Percentiles rank a stretch among this genome's conserved stretches.
phyloP scores from a whole-genome alignment of 1,139 yeast species.

The Suhomyces yuchorum region DNA sequence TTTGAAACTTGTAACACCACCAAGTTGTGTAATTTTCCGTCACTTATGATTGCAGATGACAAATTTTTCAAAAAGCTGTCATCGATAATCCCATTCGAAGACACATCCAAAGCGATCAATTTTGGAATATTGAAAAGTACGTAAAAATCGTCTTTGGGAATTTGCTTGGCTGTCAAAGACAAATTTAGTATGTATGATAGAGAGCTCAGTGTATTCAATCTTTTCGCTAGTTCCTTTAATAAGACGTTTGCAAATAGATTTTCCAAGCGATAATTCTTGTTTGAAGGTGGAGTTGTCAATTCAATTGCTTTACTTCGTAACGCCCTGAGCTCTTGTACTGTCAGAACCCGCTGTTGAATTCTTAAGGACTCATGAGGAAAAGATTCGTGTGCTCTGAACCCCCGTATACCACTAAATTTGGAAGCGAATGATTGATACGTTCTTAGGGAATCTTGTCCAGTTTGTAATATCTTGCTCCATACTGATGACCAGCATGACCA shows the following conservation, averaged over 20 bases:
- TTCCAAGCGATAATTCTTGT: constrained; percentile 30
- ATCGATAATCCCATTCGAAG: constrained; percentile 30
- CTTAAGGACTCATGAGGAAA: background rate
- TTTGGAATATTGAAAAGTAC: constrained; percentile 32
- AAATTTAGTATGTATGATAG: constrained; percentile 20
- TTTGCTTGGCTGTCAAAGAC: constrained; percentile 16
- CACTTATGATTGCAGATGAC: constrained; percentile 23
- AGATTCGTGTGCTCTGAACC: constrained; percentile 30
- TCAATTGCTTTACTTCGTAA: constrained; percentile 14
- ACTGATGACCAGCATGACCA: constrained; percentile 35
- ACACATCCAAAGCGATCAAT: constrained; percentile 37
- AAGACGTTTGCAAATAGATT: constrained; percentile 35
- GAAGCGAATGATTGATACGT: constrained; percentile 34
- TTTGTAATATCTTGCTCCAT: constrained; percentile 33
- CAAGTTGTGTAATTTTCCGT: constrained; percentile 27
- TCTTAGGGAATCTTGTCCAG: constrained; percentile 34
- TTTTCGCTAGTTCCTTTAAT: constrained; percentile 23
- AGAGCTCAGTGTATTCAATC: constrained; percentile 19
- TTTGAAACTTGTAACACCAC: constrained; percentile 27
- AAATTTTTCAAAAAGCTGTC: constrained; percentile 35
- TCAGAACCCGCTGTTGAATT: background rate
- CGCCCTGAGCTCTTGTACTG: background rate
- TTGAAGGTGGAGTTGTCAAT: constrained; percentile 10
- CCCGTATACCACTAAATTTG: constrained; percentile 19
- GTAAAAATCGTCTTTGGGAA: constrained; percentile 28